These are phyloP conservation scores for Cordyceps cateniannulata DNA, from an alignment of 2,329 filamentous ascomycete species.

Conservation along the genomic window DNA sequence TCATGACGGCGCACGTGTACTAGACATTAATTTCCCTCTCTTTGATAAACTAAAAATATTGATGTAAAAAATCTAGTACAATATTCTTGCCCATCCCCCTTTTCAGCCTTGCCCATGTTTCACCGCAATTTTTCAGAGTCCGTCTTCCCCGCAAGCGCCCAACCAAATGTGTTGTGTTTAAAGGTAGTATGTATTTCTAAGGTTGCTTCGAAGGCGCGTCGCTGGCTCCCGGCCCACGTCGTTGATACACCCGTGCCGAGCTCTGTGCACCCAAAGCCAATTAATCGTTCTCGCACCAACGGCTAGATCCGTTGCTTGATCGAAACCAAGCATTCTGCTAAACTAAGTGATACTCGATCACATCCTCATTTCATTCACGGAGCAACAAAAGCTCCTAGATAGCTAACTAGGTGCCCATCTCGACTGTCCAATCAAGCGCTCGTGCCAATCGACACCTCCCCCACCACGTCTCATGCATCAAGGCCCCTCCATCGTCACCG, in stretches of 20 bases:
- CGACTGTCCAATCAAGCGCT: constrained; percentile 9
- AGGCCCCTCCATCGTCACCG: constrained; percentile 30
- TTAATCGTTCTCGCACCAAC: not conserved
- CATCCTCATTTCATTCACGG: not conserved
- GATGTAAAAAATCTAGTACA: too few relatives aligned
- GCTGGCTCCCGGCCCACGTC: too few relatives aligned
- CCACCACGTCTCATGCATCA: constrained; percentile 11
- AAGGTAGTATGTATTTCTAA: too few relatives aligned
- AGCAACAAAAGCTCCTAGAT: not conserved
- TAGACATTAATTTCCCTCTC: not conserved
- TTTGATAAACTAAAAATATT: too few relatives aligned
- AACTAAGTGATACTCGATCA: not conserved
- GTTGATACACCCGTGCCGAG: not conserved
- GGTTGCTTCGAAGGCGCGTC: too few relatives aligned
- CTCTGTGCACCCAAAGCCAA: not conserved
- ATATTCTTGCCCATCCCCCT: not conserved
- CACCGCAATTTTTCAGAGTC: not conserved
- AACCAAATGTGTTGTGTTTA: not conserved
- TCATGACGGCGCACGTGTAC: not conserved
- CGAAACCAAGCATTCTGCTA: not conserved
- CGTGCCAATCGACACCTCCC: not conserved
- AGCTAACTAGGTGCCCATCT: not conserved
- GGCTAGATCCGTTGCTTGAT: not conserved
- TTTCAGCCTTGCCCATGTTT: not conserved
- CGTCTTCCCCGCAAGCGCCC: not conserved